These are phyloP conservation scores for Colletotrichum tropicicola DNA, from an alignment of 2,329 filamentous ascomycete genomes.

Conservation along the genomic window DNA sequence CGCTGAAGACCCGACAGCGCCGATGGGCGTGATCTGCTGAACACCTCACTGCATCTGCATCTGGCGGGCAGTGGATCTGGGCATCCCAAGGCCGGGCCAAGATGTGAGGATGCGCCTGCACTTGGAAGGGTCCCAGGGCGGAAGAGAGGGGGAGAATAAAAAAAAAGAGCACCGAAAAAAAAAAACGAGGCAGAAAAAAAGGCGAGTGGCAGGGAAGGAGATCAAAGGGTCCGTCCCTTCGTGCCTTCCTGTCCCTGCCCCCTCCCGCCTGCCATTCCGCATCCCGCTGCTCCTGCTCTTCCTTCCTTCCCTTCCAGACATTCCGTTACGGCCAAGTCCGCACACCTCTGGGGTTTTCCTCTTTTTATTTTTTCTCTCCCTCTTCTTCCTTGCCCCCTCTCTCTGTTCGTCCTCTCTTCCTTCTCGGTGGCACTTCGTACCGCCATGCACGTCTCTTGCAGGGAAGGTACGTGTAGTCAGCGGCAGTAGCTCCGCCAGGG, in stretches of 20 bases:
- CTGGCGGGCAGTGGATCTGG: background rate
- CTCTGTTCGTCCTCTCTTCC: background rate
- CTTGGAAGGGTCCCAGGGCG: background rate
- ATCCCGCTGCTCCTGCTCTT: background rate
- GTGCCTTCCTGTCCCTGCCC: background rate
- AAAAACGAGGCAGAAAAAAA: background rate
- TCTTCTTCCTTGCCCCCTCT: background rate
- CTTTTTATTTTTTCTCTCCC: background rate
- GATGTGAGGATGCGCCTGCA: background rate
- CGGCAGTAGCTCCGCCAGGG: constrained; percentile 22
- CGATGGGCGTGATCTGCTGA: too few species aligned
- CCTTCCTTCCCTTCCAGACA: background rate
- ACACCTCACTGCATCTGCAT: background rate
- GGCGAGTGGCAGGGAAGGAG: constrained; percentile 13
- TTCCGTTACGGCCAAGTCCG: background rate
- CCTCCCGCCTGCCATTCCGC: background rate
- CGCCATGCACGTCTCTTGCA: background rate
- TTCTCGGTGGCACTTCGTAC: background rate
- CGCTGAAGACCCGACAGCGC: too few species aligned
- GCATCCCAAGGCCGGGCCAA: background rate
- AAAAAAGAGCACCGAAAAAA: background rate
- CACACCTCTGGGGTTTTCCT: background rate
- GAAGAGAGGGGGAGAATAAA: background rate
- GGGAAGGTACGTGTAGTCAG: too few species aligned
- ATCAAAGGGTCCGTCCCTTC: background rate